These are phyloP conservation scores for Colletotrichum plurivorum DNA, from an alignment of 2,329 filamentous ascomycete genomes.

Conservation along the genomic window DNA sequence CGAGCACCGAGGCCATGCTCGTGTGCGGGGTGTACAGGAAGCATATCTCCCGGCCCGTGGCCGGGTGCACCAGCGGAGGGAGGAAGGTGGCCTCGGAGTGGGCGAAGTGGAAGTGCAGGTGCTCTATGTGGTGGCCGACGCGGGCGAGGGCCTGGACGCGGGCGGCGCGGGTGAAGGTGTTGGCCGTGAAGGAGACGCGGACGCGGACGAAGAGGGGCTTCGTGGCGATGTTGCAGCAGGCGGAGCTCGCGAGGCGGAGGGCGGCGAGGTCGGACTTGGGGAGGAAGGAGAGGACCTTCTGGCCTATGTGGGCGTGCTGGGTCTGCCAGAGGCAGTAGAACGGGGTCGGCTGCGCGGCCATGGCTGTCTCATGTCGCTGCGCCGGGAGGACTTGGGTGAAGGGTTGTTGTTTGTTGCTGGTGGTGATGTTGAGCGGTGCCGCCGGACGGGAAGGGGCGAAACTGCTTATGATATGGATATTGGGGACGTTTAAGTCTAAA, in stretches of 20 bases:
- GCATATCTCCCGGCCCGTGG: slow-evolving; percentile 81
- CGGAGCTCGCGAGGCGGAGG: slow-evolving; percentile 77
- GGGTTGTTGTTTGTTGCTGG: background rate
- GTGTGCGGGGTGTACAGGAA: slow-evolving; percentile 88
- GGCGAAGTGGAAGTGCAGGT: slow-evolving; percentile 82
- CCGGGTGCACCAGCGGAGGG: slow-evolving; percentile 85
- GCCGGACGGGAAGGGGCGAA: background rate
- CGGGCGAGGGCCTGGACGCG: slow-evolving; percentile 81
- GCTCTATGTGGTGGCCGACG: slow-evolving; percentile 84
- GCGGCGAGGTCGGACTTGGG: slow-evolving; percentile 68
- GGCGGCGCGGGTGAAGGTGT: slow-evolving; percentile 81
- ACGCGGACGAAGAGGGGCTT: slow-evolving; percentile 78
- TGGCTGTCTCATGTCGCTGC: slow-evolving; percentile 64
- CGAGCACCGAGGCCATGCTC: slow-evolving; percentile 72
- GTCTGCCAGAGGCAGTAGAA: slow-evolving; percentile 71
- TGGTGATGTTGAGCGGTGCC: background rate
- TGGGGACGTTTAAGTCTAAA: slow-evolving; percentile 5
- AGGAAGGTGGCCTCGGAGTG: slow-evolving; percentile 86
- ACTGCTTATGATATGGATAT: background rate
- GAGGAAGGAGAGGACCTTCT: slow-evolving; percentile 64
- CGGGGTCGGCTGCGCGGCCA: slow-evolving; percentile 61
- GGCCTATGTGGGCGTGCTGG: slow-evolving; percentile 58
- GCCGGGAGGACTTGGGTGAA: slow-evolving; percentile 3
- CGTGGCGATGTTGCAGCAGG: slow-evolving; percentile 79
- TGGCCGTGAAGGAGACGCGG: slow-evolving; percentile 79